These are phyloP conservation scores for Crithidia sp. DNA, from an alignment of 208 protist species.

Conservation along the genomic window DNA sequence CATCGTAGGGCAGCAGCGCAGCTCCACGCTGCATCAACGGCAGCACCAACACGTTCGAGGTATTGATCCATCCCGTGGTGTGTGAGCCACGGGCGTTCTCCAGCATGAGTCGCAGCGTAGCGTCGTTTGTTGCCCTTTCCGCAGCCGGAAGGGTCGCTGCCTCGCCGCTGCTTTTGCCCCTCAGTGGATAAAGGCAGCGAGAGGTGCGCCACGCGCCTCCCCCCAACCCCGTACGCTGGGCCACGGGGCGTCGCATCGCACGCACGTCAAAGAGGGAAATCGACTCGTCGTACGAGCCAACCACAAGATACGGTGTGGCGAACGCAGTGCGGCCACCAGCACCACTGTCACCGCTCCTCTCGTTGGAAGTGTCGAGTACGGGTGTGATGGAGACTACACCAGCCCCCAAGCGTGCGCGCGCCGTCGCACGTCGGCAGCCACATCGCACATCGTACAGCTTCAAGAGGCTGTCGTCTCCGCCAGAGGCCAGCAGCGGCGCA, in stretches of 20 bases:
- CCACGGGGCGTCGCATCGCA: conserved; percentile 46
- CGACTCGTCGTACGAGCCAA: conserved; percentile 85
- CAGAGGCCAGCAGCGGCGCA: conserved; percentile 48
- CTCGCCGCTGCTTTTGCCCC: neutral
- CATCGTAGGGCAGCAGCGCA: conserved; percentile 70
- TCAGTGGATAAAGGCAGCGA: conserved; percentile 43
- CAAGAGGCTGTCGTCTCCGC: conserved; percentile 82
- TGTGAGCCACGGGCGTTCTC: neutral
- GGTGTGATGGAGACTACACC: conserved; percentile 83
- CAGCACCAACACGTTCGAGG: conserved; percentile 55
- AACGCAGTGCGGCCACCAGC: neutral
- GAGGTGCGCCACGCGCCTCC: conserved; percentile 86
- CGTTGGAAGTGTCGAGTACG: conserved; percentile 35
- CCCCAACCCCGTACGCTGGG: conserved; percentile 45
- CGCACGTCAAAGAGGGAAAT: conserved; percentile 76
- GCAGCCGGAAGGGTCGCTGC: neutral
- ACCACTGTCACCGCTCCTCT: neutral
- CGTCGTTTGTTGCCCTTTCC: neutral
- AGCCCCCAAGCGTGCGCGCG: conserved; percentile 57
- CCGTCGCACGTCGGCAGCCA: conserved; percentile 24
- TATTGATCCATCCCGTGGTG: conserved; percentile 42
- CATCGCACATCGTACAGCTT: conserved; percentile 64
- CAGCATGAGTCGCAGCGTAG: conserved; percentile 12
- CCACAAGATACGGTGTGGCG: conserved; percentile 58
- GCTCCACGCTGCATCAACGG: conserved; percentile 89